Evolutionary conservation across 176 grass and related monocot genomes (phyloP).

Genomic region (Phragmites australis): DNA sequence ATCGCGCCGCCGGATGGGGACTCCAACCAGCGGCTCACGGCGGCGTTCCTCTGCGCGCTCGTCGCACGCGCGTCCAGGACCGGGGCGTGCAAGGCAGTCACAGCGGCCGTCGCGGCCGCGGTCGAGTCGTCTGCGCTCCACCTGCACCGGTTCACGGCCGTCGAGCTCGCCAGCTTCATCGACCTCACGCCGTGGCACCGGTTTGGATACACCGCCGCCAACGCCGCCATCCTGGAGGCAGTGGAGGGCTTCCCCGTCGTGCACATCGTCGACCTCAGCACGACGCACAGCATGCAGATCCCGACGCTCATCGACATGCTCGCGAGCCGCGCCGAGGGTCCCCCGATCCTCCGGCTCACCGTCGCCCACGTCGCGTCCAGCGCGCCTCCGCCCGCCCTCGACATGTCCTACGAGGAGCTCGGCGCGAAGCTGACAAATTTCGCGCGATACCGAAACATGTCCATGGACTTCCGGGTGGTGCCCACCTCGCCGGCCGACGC

Average conservation of each 20-base stretch:
- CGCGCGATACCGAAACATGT: slow-evolving; percentile 71
- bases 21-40: slow-evolving; percentile 82
- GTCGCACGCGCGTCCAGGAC: slow-evolving; percentile 79
- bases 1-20: slow-evolving; percentile 91
- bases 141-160: slow-evolving; percentile 74
- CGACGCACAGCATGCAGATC: slow-evolving; percentile 99
- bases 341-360: slow-evolving; percentile 76
- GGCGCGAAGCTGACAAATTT: slow-evolving; percentile 74
- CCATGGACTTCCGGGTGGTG: slow-evolving; percentile 80
- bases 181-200: slow-evolving; percentile 98
- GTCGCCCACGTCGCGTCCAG: slow-evolving; percentile 40
- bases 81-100: slow-evolving; percentile 82
- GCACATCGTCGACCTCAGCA: slow-evolving; percentile 89
- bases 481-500: slow-evolving; percentile 62
- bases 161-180: slow-evolving; percentile 85
- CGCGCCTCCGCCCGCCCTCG: slow-evolving; percentile 54
- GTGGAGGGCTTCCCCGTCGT: slow-evolving; percentile 69
- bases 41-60: slow-evolving; percentile 86
- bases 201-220: slow-evolving; percentile 85
- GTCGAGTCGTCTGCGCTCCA: slow-evolving; percentile 59
- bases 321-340: slow-evolving; percentile 67
- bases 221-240: slow-evolving; percentile 80
- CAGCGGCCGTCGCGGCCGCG: slow-evolving; percentile 39
- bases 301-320: slow-evolving; percentile 94
- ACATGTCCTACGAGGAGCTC: slow-evolving; percentile 85